A percentile compares a stretch with the other conserved stretches of the same genome.
phyloP scores from a whole-genome alignment of 2,329 filamentous ascomycete species.

The Exophiala sp. region DNA sequence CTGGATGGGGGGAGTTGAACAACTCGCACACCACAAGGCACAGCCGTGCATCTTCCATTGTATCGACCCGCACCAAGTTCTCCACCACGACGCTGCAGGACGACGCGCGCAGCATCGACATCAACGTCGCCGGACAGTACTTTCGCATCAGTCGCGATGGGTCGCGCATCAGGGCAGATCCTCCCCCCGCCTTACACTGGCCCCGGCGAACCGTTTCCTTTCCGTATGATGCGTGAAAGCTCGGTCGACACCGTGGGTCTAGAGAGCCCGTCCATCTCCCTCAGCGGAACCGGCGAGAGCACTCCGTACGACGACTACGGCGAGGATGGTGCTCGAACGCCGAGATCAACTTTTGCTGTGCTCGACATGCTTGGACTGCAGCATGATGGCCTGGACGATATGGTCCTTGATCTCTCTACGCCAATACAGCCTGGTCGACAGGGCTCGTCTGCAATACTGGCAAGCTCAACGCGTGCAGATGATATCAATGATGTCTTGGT shows the following conservation, averaged over 20 bases:
- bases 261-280: not conserved
- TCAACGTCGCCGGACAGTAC: constrained; percentile 29
- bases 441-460: constrained; percentile 7
- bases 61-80: constrained; percentile 31
- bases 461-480: not conserved
- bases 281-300: not conserved
- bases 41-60: constrained; percentile 32
- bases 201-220: constrained; percentile 12
- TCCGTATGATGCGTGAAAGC: not conserved
- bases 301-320: not conserved
- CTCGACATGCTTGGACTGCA: constrained; percentile 7
- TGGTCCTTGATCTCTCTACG: constrained; percentile 15
- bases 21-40: constrained; percentile 22
- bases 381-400: constrained; percentile 13
- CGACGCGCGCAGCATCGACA: constrained; percentile 31
- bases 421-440: constrained; percentile 7
- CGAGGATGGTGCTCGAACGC: constrained; percentile 13
- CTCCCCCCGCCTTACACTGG: constrained; percentile 27
- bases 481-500: no score
- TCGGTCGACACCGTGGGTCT: not conserved
- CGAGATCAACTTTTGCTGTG: constrained; percentile 10
- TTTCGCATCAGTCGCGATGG: constrained; percentile 34
- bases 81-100: constrained; percentile 31
- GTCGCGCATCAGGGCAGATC: constrained; percentile 29
- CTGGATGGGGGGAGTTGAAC: constrained; percentile 25